Base-by-base conservation (phyloP, 768 basidiomycete species). In the Termitomyces sp. region DNA sequence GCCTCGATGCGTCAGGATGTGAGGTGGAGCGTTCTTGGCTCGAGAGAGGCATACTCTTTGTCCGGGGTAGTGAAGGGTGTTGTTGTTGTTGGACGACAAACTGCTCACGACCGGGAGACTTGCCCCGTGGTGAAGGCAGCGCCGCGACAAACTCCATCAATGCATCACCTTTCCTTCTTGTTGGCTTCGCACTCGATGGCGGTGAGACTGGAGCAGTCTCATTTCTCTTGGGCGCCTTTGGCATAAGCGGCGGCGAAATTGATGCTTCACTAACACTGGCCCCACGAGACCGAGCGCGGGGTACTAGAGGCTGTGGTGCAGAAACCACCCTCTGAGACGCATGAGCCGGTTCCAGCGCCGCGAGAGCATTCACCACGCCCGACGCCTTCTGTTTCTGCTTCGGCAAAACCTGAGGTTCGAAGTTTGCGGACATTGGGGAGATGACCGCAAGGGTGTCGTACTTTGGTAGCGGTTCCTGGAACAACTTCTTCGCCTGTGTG, bases 11-110 rank as follows among this genome's bases (percentile, higher is more conserved):
- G 20, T 54, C 66, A 14, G 67, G 60, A 36, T 64, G 64, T 20
- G 65, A 67, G 32, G 61, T 62, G 38, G 59, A 57, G 42, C 60
- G 62, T 20, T 66, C 68, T 3, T 63, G 56, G 20, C 34, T 1
- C 38, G 72, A 68, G 10, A 78, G 65, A 0, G 83, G 81, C 77
- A 83, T 83, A 57, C 85, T 83, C 75, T 85, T 83, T 67, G 74
- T 77, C 38, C 83, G 78, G 10, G 79, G 72, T 17, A 78, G 57
- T 15, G 58, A 52, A 6, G 62, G 50, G 14, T 60, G 56, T 4
- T 58, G 56, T 4, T 58, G 56, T n/a, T 60, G 56, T 14, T 47
- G 60, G 11, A 25, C 2, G 31, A n/a, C 11, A 32, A 50, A 17
- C 46, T 50, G 52, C 37, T 60, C 56, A 9, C 51, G 49, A 9